Evolutionary conservation across 192 early-diverging fungal species (phyloP).

Genomic region (Coemansia pectinata): DNA sequence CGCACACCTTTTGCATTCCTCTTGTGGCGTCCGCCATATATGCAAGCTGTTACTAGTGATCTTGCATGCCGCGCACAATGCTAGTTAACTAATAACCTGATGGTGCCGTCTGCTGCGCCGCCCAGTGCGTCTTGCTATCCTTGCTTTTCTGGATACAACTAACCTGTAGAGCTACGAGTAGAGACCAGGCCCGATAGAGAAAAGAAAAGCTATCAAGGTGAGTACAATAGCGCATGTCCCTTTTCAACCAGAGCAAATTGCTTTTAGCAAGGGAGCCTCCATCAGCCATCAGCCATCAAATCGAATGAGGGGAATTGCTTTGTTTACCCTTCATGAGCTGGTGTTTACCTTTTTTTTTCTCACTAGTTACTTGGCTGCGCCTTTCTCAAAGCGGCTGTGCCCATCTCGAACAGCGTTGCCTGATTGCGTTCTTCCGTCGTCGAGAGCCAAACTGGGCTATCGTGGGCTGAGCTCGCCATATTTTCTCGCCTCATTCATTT

Average conservation of each 20-base stretch:
- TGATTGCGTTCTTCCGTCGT: background rate
- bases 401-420: background rate
- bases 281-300: slow-evolving; percentile 4
- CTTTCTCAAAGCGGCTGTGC: background rate
- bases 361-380: slow-evolving; percentile 3
- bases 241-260: background rate
- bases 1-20: background rate
- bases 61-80: slow-evolving; percentile 1
- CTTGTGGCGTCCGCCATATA: background rate
- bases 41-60: background rate
- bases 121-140: background rate
- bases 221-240: background rate
- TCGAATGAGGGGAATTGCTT: background rate
- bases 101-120: background rate
- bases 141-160: background rate
- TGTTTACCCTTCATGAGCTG: background rate
- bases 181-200: background rate
- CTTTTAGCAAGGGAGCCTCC: background rate
- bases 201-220: background rate
- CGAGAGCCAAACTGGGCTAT: background rate
- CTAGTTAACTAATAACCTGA: background rate
- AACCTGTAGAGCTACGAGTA: background rate
- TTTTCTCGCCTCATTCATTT: slow-evolving; percentile 5
- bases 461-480: background rate
- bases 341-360: slow-evolving; percentile 6